These are phyloP conservation scores for Hirsutella rhossiliensis DNA, from an alignment of 2,329 filamentous ascomycete genomes.

Conservation along the genomic window DNA sequence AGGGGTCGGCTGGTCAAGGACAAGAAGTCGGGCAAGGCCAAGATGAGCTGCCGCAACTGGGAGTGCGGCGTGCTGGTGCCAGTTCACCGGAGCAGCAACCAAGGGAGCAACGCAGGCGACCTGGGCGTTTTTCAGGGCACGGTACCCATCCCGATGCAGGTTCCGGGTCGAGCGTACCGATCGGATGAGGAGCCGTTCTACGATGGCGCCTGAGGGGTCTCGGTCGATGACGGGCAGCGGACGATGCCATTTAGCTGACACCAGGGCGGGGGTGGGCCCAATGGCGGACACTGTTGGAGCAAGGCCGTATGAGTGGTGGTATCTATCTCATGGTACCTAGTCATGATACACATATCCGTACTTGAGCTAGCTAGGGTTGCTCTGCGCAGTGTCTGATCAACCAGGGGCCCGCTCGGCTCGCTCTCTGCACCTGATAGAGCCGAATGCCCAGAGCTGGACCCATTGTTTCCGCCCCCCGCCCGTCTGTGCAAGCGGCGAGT, in stretches of 20 bases:
- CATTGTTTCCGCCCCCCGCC: too few species aligned
- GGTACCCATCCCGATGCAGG: slow-evolving; percentile 52
- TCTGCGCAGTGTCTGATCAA: too few species aligned
- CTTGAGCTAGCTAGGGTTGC: too few species aligned
- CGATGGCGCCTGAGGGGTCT: slow-evolving; percentile 10
- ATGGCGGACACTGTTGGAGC: too few species aligned
- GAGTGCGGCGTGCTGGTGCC: slow-evolving; percentile 82
- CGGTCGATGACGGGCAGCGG: background rate
- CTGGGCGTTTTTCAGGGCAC: slow-evolving; percentile 35
- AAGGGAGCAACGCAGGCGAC: slow-evolving; percentile 6
- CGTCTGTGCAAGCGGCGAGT: too few species aligned
- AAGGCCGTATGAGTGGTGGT: too few species aligned
- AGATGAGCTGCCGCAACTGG: slow-evolving; percentile 84
- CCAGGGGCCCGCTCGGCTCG: too few species aligned
- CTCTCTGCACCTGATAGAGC: too few species aligned
- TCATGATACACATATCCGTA: too few species aligned
- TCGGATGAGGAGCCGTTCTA: slow-evolving; percentile 27
- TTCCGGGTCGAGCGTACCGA: slow-evolving; percentile 41
- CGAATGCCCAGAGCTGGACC: too few species aligned
- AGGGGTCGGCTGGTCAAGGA: slow-evolving; percentile 73
- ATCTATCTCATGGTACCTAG: too few species aligned
- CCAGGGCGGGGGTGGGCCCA: too few species aligned
- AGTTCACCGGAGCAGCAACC: slow-evolving; percentile 20
- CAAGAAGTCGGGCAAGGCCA: slow-evolving; percentile 51
- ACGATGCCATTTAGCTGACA: background rate